phyloP scores from a whole-genome alignment of 2,329 filamentous ascomycete species.

The Lachnellula arida region DNA sequence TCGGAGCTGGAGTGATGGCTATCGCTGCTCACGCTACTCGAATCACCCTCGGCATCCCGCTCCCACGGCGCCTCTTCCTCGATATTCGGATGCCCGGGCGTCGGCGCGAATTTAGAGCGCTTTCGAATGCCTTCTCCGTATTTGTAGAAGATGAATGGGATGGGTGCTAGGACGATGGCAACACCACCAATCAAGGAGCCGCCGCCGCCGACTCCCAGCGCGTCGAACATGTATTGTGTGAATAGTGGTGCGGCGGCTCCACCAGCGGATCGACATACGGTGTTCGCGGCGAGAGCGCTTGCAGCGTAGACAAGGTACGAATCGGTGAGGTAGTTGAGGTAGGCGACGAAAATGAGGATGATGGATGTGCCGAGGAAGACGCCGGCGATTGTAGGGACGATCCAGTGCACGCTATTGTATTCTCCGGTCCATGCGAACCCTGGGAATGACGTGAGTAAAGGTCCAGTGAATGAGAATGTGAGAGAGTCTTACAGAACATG shows the following conservation, averaged over 20 bases:
- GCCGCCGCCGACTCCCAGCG: conserved; percentile 47
- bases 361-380: conserved; percentile 39
- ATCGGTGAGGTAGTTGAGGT: conserved; percentile 51
- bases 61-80: neutral
- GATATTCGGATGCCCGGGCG: neutral
- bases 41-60: neutral
- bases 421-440: conserved; percentile 46
- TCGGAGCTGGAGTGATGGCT: neutral
- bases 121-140: conserved; percentile 27
- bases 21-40: neutral
- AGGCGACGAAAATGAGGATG: conserved; percentile 46
- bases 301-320: conserved; percentile 39
- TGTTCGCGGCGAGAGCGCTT: conserved; percentile 56
- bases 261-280: conserved; percentile 55
- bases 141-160: conserved; percentile 30
- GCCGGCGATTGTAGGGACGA: conserved; percentile 42
- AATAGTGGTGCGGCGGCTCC: conserved; percentile 61
- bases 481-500: conserved; percentile 37
- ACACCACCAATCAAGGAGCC: conserved; percentile 46
- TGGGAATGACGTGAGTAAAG: conserved; percentile 33
- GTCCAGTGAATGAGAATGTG: conserved; percentile 20
- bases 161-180: conserved; percentile 35
- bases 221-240: conserved; percentile 42
- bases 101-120: conserved; percentile 29
- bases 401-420: conserved; percentile 44